These are phyloP conservation scores for Cyclotella choctawhatcheeana DNA, from an alignment of 108 stramenopile species.

Conservation along the genomic window DNA sequence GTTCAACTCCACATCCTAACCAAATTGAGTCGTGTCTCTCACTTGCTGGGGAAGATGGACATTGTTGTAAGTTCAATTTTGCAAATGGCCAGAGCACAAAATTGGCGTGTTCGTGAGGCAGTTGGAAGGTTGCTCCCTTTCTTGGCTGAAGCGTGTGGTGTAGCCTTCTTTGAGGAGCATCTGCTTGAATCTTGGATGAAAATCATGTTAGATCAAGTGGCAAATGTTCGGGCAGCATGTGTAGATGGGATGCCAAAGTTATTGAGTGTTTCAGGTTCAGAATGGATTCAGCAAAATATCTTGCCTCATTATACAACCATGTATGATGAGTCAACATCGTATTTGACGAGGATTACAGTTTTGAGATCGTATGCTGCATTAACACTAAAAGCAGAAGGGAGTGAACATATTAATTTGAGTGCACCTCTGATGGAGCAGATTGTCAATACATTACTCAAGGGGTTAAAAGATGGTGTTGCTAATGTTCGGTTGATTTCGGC, in stretches of 20 bases:
- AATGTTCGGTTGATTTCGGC: constrained; percentile 92
- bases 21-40: constrained; percentile 81
- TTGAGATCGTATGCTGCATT: constrained; percentile 70
- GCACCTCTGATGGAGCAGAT: constrained; percentile 58
- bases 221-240: constrained; percentile 75
- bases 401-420: constrained; percentile 49
- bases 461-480: constrained; percentile 77
- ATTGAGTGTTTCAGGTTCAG: constrained; percentile 74
- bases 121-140: constrained; percentile 79
- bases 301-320: constrained; percentile 72
- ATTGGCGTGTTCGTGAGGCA: constrained; percentile 88
- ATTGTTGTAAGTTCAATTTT: constrained; percentile 80
- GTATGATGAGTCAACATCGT: constrained; percentile 73
- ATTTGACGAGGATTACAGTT: constrained; percentile 85
- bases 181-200: constrained; percentile 86
- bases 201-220: constrained; percentile 84
- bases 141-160: constrained; percentile 83
- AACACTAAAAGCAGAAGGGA: constrained; percentile 46
- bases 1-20: constrained; percentile 89
- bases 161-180: constrained; percentile 77
- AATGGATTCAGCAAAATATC: constrained; percentile 78
- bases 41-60: constrained; percentile 80
- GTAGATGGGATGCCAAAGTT: constrained; percentile 77
- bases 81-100: constrained; percentile 83
- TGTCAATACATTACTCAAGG: constrained; percentile 60